Conservation (phyloP, 2,329 filamentous ascomycete species). For the Pseudogymnoascus sp. region DNA sequence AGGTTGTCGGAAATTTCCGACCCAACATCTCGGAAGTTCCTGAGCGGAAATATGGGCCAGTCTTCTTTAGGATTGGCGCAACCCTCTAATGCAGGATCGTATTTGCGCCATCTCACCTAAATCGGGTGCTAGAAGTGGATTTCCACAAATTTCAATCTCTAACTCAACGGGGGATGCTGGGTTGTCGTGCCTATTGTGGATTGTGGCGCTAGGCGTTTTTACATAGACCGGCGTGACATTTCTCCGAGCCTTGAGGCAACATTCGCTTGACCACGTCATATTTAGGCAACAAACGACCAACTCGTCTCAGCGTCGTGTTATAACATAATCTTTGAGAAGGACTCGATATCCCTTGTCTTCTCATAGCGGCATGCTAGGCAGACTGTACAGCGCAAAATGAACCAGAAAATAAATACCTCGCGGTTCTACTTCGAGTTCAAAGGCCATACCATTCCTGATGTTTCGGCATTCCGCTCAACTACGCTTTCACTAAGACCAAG, state of each 20-base stretch:
- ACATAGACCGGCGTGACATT: not conserved
- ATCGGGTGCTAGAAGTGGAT: too few relatives aligned
- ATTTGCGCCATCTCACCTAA: too few relatives aligned
- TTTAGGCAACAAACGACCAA: not conserved
- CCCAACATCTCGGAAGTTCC: too few relatives aligned
- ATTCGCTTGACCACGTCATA: not conserved
- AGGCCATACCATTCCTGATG: constrained; percentile 15
- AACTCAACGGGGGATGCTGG: too few relatives aligned
- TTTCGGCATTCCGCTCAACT: constrained; percentile 12
- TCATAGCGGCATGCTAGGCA: not conserved
- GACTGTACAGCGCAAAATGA: constrained; percentile 8
- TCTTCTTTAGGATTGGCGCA: too few relatives aligned
- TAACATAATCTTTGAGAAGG: not conserved
- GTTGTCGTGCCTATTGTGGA: too few relatives aligned
- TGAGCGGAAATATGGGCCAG: too few relatives aligned
- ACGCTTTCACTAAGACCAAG: constrained; percentile 11
- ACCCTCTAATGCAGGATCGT: too few relatives aligned
- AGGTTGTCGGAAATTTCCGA: too few relatives aligned
- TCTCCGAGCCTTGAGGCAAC: not conserved
- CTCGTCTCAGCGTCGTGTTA: not conserved
- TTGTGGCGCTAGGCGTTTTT: too few relatives aligned
- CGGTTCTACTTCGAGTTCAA: constrained; percentile 16
- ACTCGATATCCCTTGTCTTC: not conserved
- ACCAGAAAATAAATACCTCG: constrained; percentile 14
- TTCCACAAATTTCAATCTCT: too few relatives aligned